phyloP scores from a whole-genome alignment of 2,329 filamentous ascomycete species.

The Microcera coccophila region DNA sequence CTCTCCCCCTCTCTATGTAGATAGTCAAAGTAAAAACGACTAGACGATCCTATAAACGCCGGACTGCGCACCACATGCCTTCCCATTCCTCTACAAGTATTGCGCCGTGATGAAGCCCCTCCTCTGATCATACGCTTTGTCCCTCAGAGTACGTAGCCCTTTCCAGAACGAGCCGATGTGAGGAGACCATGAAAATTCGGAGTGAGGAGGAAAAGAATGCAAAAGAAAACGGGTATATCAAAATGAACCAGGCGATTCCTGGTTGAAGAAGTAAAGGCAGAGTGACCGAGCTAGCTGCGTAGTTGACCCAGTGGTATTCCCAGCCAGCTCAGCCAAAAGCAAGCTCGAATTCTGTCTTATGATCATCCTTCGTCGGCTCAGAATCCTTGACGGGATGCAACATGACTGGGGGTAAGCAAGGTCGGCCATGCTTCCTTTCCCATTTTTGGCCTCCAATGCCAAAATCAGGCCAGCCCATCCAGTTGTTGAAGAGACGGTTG shows the following conservation, averaged over 20 bases:
- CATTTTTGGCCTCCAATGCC: slow-evolving; percentile 52
- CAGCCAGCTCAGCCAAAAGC: slow-evolving; percentile 32
- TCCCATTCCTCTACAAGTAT: slow-evolving; percentile 11
- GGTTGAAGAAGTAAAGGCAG: slow-evolving; percentile 1
- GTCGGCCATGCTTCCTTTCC: slow-evolving; percentile 53
- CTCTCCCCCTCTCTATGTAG: no score
- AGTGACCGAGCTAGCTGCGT: slow-evolving; percentile 4
- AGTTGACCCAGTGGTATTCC: slow-evolving; percentile 4
- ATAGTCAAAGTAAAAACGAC: slow-evolving; percentile 21
- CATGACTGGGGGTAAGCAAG: slow-evolving; percentile 56
- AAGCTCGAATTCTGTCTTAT: slow-evolving; percentile 37
- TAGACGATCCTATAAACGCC: no score
- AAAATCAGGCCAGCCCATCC: slow-evolving; percentile 57
- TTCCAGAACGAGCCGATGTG: not conserved
- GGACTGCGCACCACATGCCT: slow-evolving; percentile 19
- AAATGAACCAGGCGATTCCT: not conserved
- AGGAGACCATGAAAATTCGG: not conserved
- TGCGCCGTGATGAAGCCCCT: slow-evolving; percentile 18
- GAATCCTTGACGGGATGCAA: slow-evolving; percentile 60
- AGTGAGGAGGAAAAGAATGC: slow-evolving; percentile 1
- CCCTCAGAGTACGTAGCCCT: slow-evolving; percentile 16
- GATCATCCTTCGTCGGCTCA: slow-evolving; percentile 45
- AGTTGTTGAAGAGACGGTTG: slow-evolving; percentile 59
- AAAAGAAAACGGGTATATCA: slow-evolving; percentile 2
- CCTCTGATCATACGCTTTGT: slow-evolving; percentile 10